Evolutionary conservation across 2,329 filamentous ascomycete genomes (phyloP).

Genomic region (Endocalyx cinctus): DNA sequence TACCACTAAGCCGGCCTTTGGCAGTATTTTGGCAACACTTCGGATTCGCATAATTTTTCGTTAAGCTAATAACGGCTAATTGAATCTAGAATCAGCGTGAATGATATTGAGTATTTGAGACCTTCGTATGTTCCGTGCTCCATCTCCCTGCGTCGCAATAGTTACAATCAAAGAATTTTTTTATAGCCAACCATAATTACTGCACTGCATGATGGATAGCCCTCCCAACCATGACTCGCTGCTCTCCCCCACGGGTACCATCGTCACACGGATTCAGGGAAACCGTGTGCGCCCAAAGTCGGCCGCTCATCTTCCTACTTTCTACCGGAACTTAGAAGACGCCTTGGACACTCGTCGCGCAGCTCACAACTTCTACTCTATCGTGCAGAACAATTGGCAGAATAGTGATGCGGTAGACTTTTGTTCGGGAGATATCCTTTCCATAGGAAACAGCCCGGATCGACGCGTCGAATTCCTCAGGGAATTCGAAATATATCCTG

Average conservation of each 20-base stretch:
- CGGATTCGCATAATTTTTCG: too few species aligned
- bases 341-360: background rate
- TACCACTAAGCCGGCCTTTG: too few species aligned
- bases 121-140: too few species aligned
- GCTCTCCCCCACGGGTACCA: background rate
- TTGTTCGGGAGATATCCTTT: conserved; percentile 62
- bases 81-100: too few species aligned
- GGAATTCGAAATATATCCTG: conserved; percentile 32
- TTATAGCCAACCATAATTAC: too few species aligned
- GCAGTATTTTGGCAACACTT: too few species aligned
- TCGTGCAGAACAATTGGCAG: background rate
- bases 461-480: conserved; percentile 42
- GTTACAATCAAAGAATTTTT: too few species aligned
- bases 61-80: too few species aligned
- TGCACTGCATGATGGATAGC: too few species aligned
- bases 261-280: background rate
- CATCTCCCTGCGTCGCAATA: too few species aligned
- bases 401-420: conserved; percentile 41
- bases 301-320: background rate
- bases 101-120: too few species aligned
- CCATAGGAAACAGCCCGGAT: conserved; percentile 42
- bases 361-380: background rate
- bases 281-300: background rate
- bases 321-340: background rate
- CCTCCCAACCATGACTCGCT: too few species aligned